Base-by-base conservation (phyloP, 345 rosid genomes). In the Combretum micranthum region DNA sequence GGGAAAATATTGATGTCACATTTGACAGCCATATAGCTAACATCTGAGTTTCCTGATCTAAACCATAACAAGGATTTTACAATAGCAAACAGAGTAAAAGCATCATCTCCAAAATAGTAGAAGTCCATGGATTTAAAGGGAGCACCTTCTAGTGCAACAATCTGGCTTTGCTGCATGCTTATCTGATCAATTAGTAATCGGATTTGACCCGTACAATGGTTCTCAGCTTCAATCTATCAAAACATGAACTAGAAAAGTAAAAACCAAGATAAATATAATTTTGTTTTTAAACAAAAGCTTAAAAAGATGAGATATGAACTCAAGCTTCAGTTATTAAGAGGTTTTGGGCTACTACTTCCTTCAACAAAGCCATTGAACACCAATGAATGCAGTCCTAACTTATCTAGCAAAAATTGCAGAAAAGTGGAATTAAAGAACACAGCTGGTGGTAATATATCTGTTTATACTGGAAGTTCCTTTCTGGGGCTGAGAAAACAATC, bases 81-180 rank as follows among this genome's bases (percentile, higher is more conserved):
- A 48, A 19, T 56, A 47, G 15, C 44, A 12, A 15, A 47, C 46
- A 23, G 21, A 21, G 20, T n/a, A 7, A 4, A 47, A 4, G 16
- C 17, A 46, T 1, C 12, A 7, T 11, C 19, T 3, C 18, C 18
- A 16, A 11, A 37, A 4, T 25, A 26, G 37, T 20, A 37, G 20
- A 15, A 20, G 39, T 37, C 15, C 16, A 15, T 23, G 22, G 12
- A 5, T 4, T 42, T 1, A 19, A 15, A 20, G 18, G 4, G 16
- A 47, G 54, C 43, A 90, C 99, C 96, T 85, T 90, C 79, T 10
- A 93, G 80, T 43, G 83, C 70, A 49, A 93, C 74, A 74, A 93
- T 83, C n/a, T 61, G 75, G 1, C 81, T 78, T 57, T 87, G 97
- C 59, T 82, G 92, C 17, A 61, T 68, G 74, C 96, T 87, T 16